Evolutionary conservation across 768 basidiomycete species (phyloP).

Genomic region (Amanita fuliginea): DNA sequence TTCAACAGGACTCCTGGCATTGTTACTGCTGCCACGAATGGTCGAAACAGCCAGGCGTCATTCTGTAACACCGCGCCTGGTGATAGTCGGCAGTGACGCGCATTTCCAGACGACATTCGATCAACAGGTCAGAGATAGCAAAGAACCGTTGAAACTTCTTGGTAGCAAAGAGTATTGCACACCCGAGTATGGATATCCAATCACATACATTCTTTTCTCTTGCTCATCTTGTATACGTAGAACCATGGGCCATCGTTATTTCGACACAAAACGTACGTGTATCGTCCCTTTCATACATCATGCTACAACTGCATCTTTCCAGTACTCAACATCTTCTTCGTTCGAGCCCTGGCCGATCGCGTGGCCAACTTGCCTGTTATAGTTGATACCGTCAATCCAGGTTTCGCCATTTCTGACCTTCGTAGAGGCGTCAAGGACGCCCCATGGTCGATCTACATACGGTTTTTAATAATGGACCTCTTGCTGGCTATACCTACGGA

Average conservation of each 20-base stretch:
- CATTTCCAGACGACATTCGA: conserved; percentile 22
- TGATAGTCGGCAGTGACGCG: conserved; percentile 32
- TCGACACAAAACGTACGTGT: conserved; percentile 22
- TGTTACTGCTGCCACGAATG: conserved; percentile 33
- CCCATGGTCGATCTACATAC: conserved; percentile 9
- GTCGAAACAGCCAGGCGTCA: conserved; percentile 23
- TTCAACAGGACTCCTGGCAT: conserved; percentile 24
- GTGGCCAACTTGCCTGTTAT: conserved; percentile 19
- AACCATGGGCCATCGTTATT: conserved; percentile 15
- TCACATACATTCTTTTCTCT: background rate
- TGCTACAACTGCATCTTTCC: background rate
- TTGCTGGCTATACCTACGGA: conserved; percentile 25
- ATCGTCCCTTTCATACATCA: background rate
- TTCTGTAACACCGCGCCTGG: conserved; percentile 22
- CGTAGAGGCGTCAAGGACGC: conserved; percentile 15
- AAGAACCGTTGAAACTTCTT: conserved; percentile 20
- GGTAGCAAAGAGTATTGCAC: conserved; percentile 20
- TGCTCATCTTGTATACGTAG: conserved; percentile 1
- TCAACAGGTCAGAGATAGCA: conserved; percentile 13
- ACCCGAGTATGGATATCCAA: conserved; percentile 9
- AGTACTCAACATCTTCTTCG: conserved; percentile 32
- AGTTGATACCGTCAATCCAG: conserved; percentile 28
- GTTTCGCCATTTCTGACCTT: conserved; percentile 28
- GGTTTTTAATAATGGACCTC: conserved; percentile 15
- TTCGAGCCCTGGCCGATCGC: conserved; percentile 21